Conservation (phyloP, 305 asterid species). For the Andrographis paniculata region DNA sequence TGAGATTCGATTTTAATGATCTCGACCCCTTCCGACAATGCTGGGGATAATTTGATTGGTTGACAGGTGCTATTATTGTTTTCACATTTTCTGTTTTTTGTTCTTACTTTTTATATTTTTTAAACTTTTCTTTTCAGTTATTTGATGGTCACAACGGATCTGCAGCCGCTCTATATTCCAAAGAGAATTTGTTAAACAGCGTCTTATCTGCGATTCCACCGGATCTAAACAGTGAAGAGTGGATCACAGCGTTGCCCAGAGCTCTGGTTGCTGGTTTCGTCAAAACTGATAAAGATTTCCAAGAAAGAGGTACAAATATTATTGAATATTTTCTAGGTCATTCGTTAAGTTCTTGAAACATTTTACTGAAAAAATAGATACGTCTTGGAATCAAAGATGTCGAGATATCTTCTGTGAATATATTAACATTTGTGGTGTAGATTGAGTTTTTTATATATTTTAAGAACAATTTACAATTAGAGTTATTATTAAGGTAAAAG, state of each 20-base stretch:
- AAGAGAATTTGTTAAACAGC: constrained; percentile 80
- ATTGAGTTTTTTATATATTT: no score
- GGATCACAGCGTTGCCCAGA: constrained; percentile 83
- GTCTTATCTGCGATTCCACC: constrained; percentile 78
- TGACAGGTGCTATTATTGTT: no score
- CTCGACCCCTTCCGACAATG: neutral
- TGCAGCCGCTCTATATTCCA: constrained; percentile 88
- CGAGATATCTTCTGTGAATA: no score
- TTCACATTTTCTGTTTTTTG: neutral
- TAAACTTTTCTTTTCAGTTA: constrained; percentile 40
- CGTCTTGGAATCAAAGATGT: constrained; percentile 1
- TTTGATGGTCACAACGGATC: constrained; percentile 98
- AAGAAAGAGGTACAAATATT: constrained; percentile 57
- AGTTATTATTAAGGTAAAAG: no score
- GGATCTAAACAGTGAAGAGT: constrained; percentile 78
- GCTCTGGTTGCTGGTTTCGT: constrained; percentile 96
- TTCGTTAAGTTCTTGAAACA: no score
- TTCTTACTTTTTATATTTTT: constrained; percentile 14
- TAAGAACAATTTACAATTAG: no score
- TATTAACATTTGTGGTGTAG: no score
- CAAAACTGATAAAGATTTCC: constrained; percentile 93
- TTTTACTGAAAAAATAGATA: constrained; percentile 5
- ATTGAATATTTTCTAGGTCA: neutral
- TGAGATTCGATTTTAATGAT: constrained; percentile 3
- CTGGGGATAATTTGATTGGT: no score